Evolutionary conservation across 257 asterid species (phyloP), one percentile per base, ranked within the genome.

Genomic region (Petrea volubilis): DNA sequence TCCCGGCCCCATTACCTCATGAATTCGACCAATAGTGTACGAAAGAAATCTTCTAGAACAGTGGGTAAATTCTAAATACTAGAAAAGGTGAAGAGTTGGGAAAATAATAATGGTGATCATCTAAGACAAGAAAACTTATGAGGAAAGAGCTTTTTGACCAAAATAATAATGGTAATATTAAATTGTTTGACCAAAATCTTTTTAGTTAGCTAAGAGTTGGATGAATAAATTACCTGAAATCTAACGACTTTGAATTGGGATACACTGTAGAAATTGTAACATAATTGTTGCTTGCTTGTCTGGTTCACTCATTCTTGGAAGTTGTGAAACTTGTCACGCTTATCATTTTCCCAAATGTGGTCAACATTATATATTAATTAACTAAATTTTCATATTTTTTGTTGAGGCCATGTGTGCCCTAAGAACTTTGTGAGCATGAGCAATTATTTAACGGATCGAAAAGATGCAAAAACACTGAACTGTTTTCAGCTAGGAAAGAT

Each of bases 141-240:
- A 23, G 49, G 47, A 14, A 2, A 46, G 63, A 34, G 68, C 23
- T 60, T n/a, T 34, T 67, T 73, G 80, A 70, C 79, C 31, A 51
- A 61, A 55, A 21, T 56, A 71, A 51, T 67, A 52, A 21, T 56
- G 65, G 41, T 67, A 52, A 7, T 43, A 72, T 64, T 43, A 36
- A 74, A 81, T 55, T 47, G 74, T 80, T 82, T 86, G 92, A 82
- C 89, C 67, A 76, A 69, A 79, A 41, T 59, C 70, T 25, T 31
- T 74, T 55, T 65, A 60, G 85, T 80, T 86, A 77, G 86, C 63
- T 81, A 71, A 71, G 68, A 71, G 82, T 75, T 84, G 64, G 87
- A 84, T 84, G 78, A 82, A 84, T 65, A 49, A 50, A 73, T 64
- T 76, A 86, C 89, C 92, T 70, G 83, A 80, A 73, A 36, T 51